These are phyloP conservation scores for Cryptococcus sp. DNA, from an alignment of 1,284 basidiomycete species.

Conservation along the genomic window DNA sequence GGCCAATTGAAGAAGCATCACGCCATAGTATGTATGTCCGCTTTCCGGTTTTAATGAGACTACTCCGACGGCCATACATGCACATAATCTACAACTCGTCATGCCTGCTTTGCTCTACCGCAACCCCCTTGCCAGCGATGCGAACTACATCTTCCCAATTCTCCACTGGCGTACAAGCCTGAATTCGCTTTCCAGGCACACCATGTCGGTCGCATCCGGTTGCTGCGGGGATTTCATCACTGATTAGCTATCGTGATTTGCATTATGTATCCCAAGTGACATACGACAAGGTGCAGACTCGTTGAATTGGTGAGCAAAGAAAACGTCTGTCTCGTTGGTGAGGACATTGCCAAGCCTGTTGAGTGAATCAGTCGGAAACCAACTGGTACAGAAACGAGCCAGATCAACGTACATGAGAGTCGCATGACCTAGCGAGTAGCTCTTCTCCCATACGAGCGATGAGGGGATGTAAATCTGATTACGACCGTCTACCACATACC, in stretches of 20 bases:
- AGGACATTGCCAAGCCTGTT: conserved; percentile 31
- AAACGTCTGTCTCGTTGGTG: conserved; percentile 32
- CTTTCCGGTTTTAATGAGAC: background rate
- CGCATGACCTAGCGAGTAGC: conserved; percentile 30
- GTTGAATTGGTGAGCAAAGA: conserved; percentile 35
- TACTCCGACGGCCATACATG: background rate
- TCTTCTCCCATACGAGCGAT: conserved; percentile 30
- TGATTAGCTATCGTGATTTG: background rate
- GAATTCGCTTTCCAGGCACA: conserved; percentile 21
- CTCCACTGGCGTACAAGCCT: conserved; percentile 22
- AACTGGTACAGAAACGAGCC: background rate
- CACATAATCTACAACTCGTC: conserved; percentile 15
- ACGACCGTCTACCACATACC: conserved; percentile 16
- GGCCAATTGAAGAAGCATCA: no score
- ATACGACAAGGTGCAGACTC: conserved; percentile 31
- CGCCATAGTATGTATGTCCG: background rate
- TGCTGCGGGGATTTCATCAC: conserved; percentile 8
- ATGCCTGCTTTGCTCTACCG: conserved; percentile 10
- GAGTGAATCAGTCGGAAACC: background rate
- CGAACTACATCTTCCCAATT: conserved; percentile 24
- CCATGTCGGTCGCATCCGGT: conserved; percentile 21
- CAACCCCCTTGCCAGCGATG: conserved; percentile 26
- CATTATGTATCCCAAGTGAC: conserved; percentile 1
- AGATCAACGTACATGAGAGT: conserved; percentile 23
- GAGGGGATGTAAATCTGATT: conserved; percentile 35